Base-by-base conservation (phyloP, 2,329 filamentous ascomycete species). In the Penicillium sp. region DNA sequence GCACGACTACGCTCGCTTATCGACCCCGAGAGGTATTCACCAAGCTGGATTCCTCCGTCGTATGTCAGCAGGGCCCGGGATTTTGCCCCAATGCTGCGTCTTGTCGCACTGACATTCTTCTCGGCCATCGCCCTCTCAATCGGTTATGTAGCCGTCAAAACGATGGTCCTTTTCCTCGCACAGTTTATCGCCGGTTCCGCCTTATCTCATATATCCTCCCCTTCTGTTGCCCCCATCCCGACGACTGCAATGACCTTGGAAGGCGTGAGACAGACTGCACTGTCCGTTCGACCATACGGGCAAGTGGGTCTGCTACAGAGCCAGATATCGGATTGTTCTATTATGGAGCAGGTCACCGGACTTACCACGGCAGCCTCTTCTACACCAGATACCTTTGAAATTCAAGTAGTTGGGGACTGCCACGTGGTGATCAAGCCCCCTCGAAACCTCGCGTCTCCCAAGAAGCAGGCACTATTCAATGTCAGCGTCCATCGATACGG, bases 361-460 rank as follows among this genome's bases (percentile, higher is more conserved):
- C 58, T 63, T 32, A 55, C 56, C 13, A 59, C 59, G 23, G 58
- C 60, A 29, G 53, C 56, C 25, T 46, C 54, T 10, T 56, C 58
- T 23, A 48, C 54, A 23, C 46, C 66, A 3, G 69, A 72, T 33
- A 63, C 66, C 9, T 81, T 80, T 58, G 74, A 78, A 50, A 68
- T 81, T n/a, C 72, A 79, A 51, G 70, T 75, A n/a, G 71, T 80
- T 53, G 78, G 76, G 4, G 75, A 80, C 52, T 73, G 74, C 42
- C 77, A 81, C 56, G 74, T 81, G 47, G 64, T 79, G 38, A 69
- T 82, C 43, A 75, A 74, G 38, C 74, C 78, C 7, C 76, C 78
- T 6, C 67, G 68, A 28, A 68, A 68, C 23, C 67, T 77, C 48
- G 56, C 65, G 4, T 65, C 65, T 32, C 62, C 68, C 42, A 76